Evolutionary conservation across 1,139 yeast genomes (phyloP), one percentile per base, ranked within the genome.

Genomic region (Geotrichum fermentans): DNA sequence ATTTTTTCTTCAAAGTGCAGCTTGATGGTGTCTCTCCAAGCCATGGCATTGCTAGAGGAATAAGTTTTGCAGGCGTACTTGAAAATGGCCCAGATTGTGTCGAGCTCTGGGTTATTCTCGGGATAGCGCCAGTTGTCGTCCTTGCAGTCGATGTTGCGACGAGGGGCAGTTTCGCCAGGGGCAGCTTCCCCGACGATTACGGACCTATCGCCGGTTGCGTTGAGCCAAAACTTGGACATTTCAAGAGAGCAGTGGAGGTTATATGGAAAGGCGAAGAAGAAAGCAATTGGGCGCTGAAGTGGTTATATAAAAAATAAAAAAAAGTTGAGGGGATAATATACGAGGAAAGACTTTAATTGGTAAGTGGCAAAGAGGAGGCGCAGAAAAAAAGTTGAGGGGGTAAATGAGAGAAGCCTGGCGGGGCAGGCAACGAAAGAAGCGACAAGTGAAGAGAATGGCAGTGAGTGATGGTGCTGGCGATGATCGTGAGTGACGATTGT

Each of bases 81-180:
- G 53, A 85, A 69, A 57, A 75, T 82, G 57, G 86, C 95, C 57
- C 81, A 83, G 39, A 89, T 72, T 8, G 94, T 87, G 52, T 73
- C 71, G 52, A 68, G 58, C 10, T 63, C 63, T 16, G 62, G 61
- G 45, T 57, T 58, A 50, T 60, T 55, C 28, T 58, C 61, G 4
- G 75, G 75, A n/a, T 60, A 50, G n/a, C 50, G 50, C 60, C 64
- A 57, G 21, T 74, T 65, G 4, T 70, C 83, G 42, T 77, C 77
- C 57, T 78, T 79, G 51, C 79, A 80, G 50, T 51, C 79, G 52
- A 74, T 72, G 62, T 79, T 84, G 72, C 96, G 81, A 71, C 95
- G 80, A 56, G 95, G 95, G 2, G 96, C 95, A 26, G 96, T 85
- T 71, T 90, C 97, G 53, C 95, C 94, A 10, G 79, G 77, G 61